A percentile compares a stretch with the other conserved stretches of the same genome.
Conservation (phyloP, 805 yeast genomes). For the Yamadazyma ubonensis region DNA sequence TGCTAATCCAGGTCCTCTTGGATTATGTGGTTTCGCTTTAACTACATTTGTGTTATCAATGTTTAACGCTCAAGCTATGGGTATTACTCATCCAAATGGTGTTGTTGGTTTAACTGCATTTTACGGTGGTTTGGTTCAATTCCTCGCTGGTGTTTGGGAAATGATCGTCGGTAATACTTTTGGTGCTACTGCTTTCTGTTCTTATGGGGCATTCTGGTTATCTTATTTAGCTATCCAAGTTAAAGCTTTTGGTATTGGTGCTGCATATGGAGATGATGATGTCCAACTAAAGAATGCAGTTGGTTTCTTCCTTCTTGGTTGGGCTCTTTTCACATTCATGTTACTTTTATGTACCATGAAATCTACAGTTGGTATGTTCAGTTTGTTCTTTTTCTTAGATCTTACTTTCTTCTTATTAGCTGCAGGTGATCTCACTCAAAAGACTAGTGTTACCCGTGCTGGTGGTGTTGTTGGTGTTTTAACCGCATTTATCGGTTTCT, state of each 20-base stretch:
- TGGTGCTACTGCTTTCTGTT: conserved; percentile 65
- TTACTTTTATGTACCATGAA: conserved; percentile 34
- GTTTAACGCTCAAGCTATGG: conserved; percentile 57
- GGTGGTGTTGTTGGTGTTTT: conserved; percentile 46
- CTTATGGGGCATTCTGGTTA: conserved; percentile 47
- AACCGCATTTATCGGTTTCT: conserved; percentile 39
- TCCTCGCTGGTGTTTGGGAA: conserved; percentile 70
- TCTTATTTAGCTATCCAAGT: conserved; percentile 31
- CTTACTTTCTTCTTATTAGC: conserved; percentile 38
- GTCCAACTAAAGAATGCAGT: conserved; percentile 31
- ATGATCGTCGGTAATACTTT: conserved; percentile 62
- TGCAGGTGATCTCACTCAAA: conserved; percentile 32
- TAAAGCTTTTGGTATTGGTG: conserved; percentile 31
- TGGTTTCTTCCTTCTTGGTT: conserved; percentile 37
- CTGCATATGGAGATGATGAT: conserved; percentile 28
- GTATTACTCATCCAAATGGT: conserved; percentile 50
- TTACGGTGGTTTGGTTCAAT: conserved; percentile 63
- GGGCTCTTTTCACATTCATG: conserved; percentile 43
- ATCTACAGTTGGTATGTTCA: conserved; percentile 37
- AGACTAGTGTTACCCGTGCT: conserved; percentile 29
- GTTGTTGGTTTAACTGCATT: conserved; percentile 61
- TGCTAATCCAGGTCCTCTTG: conserved; percentile 70
- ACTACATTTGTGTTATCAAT: conserved; percentile 63
- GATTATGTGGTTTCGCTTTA: conserved; percentile 61
- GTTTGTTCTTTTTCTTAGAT: conserved; percentile 30